phyloP scores from a whole-genome alignment of 345 rosid genomes.

The Murraya paniculata region DNA sequence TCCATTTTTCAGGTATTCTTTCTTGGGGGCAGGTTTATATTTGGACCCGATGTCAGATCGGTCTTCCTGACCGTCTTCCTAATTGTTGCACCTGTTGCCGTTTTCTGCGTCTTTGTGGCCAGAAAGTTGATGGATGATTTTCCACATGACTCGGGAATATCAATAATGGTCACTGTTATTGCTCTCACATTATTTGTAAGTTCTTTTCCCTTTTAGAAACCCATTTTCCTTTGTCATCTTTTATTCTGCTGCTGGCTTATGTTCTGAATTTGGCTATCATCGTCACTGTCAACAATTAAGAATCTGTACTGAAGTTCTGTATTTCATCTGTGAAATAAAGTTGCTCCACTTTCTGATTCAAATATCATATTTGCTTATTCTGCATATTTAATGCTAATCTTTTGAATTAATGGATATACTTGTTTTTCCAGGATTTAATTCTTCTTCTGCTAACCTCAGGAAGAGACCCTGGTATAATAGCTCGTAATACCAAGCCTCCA shows the following conservation, averaged over 20 bases:
- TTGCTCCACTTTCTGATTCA: not conserved
- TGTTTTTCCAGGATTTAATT: constrained; percentile 56
- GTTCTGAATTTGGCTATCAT: not conserved
- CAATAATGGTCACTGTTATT: constrained; percentile 49
- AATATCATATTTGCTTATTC: not conserved
- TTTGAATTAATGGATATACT: constrained; percentile 19
- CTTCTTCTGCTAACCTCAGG: constrained; percentile 80
- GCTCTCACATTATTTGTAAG: constrained; percentile 58
- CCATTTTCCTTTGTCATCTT: constrained; percentile 4
- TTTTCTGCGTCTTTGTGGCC: constrained; percentile 80
- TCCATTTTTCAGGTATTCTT: constrained; percentile 59
- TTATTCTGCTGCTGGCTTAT: not conserved
- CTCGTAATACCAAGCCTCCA: constrained; percentile 74
- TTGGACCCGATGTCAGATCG: constrained; percentile 91
- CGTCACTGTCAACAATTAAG: not conserved
- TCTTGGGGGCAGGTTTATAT: constrained; percentile 76
- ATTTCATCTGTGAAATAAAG: not conserved
- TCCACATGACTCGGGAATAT: constrained; percentile 65
- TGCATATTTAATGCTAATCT: constrained; percentile 4
- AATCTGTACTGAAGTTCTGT: not conserved
- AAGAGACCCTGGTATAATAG: constrained; percentile 96
- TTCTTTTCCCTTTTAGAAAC: constrained; percentile 23
- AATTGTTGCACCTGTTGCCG: constrained; percentile 63
- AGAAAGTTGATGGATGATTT: constrained; percentile 66
- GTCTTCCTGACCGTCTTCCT: constrained; percentile 59